Evolutionary conservation across 1,284 basidiomycete species (phyloP).

Genomic region (Laetiporus sulphureus): DNA sequence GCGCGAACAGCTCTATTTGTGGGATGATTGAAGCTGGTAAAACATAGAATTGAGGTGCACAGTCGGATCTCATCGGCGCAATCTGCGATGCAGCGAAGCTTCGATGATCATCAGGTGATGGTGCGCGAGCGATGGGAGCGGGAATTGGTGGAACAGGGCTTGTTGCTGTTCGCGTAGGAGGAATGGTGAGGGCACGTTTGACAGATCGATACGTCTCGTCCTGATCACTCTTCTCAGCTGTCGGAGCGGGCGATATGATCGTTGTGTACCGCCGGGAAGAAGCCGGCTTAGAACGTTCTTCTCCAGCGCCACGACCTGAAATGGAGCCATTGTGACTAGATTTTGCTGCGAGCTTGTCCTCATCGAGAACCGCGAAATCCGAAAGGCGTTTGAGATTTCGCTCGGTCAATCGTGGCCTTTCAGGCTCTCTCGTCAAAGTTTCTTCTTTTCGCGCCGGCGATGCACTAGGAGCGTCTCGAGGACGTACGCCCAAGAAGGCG

Average conservation of each 20-base stretch:
- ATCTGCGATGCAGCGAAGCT: not conserved
- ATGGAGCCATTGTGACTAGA: not conserved
- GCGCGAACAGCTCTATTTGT: not conserved
- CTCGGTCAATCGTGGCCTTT: conserved; percentile 2
- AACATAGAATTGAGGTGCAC: conserved; percentile 1
- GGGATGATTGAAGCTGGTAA: not conserved
- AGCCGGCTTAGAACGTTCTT: too few relatives aligned
- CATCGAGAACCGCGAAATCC: conserved; percentile 2
- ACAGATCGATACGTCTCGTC: not conserved
- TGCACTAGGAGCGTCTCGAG: not conserved
- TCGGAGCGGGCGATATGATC: conserved; percentile 5
- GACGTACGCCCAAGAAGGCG: not conserved
- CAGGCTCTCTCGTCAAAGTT: not conserved
- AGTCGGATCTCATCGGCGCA: not conserved
- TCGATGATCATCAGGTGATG: conserved; percentile 1
- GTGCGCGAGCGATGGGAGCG: not conserved
- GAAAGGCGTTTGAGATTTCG: conserved; percentile 4
- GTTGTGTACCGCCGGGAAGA: conserved; percentile 6
- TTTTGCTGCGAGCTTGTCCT: not conserved
- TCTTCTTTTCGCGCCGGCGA: not conserved
- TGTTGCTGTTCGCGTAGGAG: conserved; percentile 1
- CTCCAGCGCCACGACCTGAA: too few relatives aligned
- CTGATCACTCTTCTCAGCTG: not conserved
- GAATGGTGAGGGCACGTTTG: conserved; percentile 1
- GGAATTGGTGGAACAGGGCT: conserved; percentile 3